Evolutionary conservation across 805 yeast species (phyloP).

Genomic region (Saturnispora hagleri): DNA sequence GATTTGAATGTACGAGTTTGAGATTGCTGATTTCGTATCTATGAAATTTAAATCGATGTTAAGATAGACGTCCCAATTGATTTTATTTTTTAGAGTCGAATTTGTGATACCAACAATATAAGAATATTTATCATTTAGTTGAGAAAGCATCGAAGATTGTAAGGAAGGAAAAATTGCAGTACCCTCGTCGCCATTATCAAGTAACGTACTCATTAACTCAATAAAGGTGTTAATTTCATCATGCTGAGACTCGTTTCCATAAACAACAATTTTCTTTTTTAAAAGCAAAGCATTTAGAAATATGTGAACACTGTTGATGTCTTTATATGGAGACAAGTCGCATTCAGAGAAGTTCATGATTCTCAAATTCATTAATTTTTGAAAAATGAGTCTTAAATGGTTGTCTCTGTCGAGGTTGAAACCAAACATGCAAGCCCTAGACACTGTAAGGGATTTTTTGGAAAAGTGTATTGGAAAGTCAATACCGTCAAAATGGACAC

Average conservation of each 20-base stretch:
- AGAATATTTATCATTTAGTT: conserved; percentile 5
- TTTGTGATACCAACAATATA: conserved; percentile 63
- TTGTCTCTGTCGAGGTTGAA: conserved; percentile 24
- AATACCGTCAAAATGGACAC: conserved; percentile 15
- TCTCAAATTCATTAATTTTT: conserved; percentile 6
- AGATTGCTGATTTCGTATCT: conserved; percentile 6
- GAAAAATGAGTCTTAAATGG: conserved; percentile 17
- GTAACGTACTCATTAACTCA: conserved; percentile 31
- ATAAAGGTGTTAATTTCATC: conserved; percentile 40
- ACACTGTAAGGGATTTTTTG: conserved; percentile 19
- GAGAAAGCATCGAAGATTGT: conserved; percentile 2
- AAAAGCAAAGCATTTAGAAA: conserved; percentile 40
- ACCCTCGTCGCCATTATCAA: not conserved
- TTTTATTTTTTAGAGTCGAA: conserved; percentile 48
- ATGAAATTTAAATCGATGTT: conserved; percentile 48
- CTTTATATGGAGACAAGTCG: conserved; percentile 16
- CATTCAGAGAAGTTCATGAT: conserved; percentile 7
- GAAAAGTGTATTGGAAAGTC: conserved; percentile 27
- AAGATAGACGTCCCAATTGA: conserved; percentile 49
- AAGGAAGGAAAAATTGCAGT: conserved; percentile 12
- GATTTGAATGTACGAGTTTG: not conserved
- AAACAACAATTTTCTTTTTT: conserved; percentile 34
- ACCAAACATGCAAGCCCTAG: conserved; percentile 23
- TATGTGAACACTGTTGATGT: conserved; percentile 28
- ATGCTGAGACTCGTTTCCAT: conserved; percentile 35